Evolutionary conservation across 208 protist genomes (phyloP), one percentile per base, ranked within the genome.

Genomic region (Trypanosoma mega): DNA sequence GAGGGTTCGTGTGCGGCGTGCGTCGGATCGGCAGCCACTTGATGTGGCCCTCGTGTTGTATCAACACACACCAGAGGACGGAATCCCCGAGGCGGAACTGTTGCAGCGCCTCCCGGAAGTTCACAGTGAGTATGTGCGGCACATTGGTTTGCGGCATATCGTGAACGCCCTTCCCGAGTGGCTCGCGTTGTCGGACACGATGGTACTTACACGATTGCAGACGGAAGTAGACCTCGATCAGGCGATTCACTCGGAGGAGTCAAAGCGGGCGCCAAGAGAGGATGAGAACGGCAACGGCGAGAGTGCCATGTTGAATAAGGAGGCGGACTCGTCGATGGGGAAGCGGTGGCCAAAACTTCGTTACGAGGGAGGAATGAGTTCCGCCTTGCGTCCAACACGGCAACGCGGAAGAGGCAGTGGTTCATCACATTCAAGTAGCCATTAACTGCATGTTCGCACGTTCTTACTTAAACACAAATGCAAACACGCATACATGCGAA

Each of bases 11-110:
- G 50, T 92, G 26, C 68, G 80, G 24, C 81, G 85, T 16, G 74
- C 80, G 6, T 87, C 85, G 2, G 71, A 86, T 16, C 62, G 69
- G 20, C 72, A 82, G 60, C 82, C 85, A 45, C 73, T 92, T 20
- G 82, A 90, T 63, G 52, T 89, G 26, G 85, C 68, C 0, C 31
- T 74, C 2, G 63, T 68, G 14, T 55, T 92, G 49, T 92, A 92
- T 47, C 48, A 66, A 16, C 56, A 51, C 44, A 72, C 86, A 49
- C 75, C 75, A 21, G 62, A 75, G 1, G 62, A 67, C n/a, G 63
- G 59, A 11, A 71, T 74, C 45, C 23, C 43, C 3, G 64, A 72
- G 16, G 36, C 36, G 0, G 65, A 45, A 43, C 30, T 90, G 41
- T 54, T 90, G 11, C 56, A 27, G 20, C 50, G 61, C 37, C 53